phyloP scores from a whole-genome alignment of 495 filamentous ascomycete genomes.

The Neurospora tetrasperma region DNA sequence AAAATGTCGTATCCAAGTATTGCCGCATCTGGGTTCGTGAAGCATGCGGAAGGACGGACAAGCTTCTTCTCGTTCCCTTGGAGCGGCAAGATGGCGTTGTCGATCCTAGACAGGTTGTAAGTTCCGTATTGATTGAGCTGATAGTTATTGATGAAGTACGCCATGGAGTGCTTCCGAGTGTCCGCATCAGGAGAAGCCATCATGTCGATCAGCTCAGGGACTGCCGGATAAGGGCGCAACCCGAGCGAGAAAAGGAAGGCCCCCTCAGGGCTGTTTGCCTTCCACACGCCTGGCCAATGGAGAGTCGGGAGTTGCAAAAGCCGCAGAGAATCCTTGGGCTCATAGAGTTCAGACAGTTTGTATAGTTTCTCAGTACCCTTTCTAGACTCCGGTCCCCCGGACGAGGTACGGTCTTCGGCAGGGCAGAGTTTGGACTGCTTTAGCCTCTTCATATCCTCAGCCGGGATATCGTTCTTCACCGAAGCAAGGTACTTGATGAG shows the following conservation, averaged over 20 bases:
- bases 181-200: constrained; percentile 54
- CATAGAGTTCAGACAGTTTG: constrained; percentile 74
- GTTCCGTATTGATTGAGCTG: constrained; percentile 61
- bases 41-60: constrained; percentile 67
- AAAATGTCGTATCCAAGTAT: constrained; percentile 75
- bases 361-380: constrained; percentile 46
- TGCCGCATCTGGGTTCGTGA: constrained; percentile 63
- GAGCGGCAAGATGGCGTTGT: constrained; percentile 61
- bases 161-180: constrained; percentile 55
- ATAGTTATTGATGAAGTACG: constrained; percentile 75
- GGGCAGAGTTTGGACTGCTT: constrained; percentile 69
- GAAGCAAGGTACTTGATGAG: constrained; percentile 88
- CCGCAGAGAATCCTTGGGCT: constrained; percentile 63
- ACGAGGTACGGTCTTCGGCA: constrained; percentile 45
- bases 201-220: constrained; percentile 60
- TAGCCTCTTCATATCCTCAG: constrained; percentile 70
- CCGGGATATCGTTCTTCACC: constrained; percentile 81
- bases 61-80: constrained; percentile 51
- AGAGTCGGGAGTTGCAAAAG: constrained; percentile 65
- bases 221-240: constrained; percentile 56
- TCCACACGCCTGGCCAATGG: constrained; percentile 69
- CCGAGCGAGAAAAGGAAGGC: constrained; percentile 64
- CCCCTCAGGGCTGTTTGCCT: constrained; percentile 53
- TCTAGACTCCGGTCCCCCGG: constrained; percentile 31
- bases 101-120: constrained; percentile 45